phyloP scores from a whole-genome alignment of 1,284 basidiomycete species.

The Amylostereum chailletii region DNA sequence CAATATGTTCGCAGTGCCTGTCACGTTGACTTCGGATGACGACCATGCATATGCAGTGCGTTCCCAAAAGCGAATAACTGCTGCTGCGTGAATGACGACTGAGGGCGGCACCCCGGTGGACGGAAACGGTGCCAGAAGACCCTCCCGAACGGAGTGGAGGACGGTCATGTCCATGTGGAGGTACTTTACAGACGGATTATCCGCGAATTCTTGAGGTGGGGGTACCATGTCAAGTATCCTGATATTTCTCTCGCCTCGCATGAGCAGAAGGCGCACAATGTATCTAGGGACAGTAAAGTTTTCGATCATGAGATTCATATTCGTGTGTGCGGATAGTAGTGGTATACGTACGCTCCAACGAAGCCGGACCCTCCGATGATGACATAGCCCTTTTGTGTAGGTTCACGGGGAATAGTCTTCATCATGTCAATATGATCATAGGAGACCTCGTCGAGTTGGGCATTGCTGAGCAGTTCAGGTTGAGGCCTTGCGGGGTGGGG shows the following conservation, averaged over 20 bases:
- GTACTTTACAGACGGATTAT: constrained; percentile 21
- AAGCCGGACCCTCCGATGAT: constrained; percentile 27
- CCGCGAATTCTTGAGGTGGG: constrained; percentile 15
- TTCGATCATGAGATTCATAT: background rate
- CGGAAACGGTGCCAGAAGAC: constrained; percentile 17
- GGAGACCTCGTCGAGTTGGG: constrained; percentile 18
- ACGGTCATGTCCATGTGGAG: constrained; percentile 24
- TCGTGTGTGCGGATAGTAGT: background rate
- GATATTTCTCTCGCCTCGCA: constrained; percentile 24
- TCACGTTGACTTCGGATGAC: constrained; percentile 24
- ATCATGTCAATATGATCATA: constrained; percentile 23
- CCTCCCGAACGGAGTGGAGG: constrained; percentile 17
- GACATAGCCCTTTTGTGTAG: constrained; percentile 21
- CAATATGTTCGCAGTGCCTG: constrained; percentile 22
- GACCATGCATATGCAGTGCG: constrained; percentile 22
- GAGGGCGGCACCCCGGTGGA: constrained; percentile 17
- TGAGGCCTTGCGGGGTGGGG: constrained; percentile 6
- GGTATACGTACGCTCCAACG: constrained; percentile 21
- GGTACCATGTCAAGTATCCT: constrained; percentile 24
- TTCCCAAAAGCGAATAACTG: constrained; percentile 27
- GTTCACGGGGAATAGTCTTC: constrained; percentile 17
- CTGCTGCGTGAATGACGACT: constrained; percentile 26
- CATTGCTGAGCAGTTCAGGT: constrained; percentile 4
- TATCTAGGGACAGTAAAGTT: constrained; percentile 15
- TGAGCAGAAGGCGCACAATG: constrained; percentile 23